phyloP scores from a whole-genome alignment of 805 yeast genomes.

The Lipomyces sp. region DNA sequence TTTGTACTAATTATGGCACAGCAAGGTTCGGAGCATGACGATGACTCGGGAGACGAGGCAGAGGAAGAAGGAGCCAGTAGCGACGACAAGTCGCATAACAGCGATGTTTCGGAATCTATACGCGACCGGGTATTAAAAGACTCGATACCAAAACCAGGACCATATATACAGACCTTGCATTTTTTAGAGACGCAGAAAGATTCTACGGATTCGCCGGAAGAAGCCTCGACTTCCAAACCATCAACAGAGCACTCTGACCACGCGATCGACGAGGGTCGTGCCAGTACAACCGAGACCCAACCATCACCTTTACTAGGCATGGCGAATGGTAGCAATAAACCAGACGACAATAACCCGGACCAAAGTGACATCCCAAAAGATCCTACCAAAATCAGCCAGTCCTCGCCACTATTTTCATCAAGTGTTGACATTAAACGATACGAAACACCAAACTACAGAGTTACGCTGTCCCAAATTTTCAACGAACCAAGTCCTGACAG shows the following conservation, averaged over 20 bases:
- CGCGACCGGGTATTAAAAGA: neutral
- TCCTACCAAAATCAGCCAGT: neutral
- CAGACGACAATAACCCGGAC: neutral
- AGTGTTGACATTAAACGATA: neutral
- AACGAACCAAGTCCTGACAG: slow-evolving; percentile 4
- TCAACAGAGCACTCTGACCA: neutral
- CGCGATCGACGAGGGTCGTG: neutral
- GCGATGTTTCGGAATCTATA: neutral
- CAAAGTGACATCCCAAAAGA: neutral
- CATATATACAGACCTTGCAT: neutral
- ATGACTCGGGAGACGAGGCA: neutral
- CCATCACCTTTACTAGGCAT: neutral
- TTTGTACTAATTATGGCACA: neutral
- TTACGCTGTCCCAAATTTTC: slow-evolving; percentile 1
- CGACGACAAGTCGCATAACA: neutral
- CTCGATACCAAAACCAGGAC: slow-evolving; percentile 4
- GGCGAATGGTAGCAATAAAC: neutral
- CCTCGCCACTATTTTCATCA: neutral
- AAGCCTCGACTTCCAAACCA: neutral
- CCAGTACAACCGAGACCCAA: neutral
- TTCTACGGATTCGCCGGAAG: neutral
- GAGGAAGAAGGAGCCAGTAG: neutral
- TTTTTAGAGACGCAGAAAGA: slow-evolving; percentile 6
- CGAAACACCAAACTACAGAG: slow-evolving; percentile 1
- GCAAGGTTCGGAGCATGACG: neutral